These are phyloP conservation scores for Amanita subjunquillea DNA, from an alignment of 768 basidiomycete genomes.

Conservation along the genomic window DNA sequence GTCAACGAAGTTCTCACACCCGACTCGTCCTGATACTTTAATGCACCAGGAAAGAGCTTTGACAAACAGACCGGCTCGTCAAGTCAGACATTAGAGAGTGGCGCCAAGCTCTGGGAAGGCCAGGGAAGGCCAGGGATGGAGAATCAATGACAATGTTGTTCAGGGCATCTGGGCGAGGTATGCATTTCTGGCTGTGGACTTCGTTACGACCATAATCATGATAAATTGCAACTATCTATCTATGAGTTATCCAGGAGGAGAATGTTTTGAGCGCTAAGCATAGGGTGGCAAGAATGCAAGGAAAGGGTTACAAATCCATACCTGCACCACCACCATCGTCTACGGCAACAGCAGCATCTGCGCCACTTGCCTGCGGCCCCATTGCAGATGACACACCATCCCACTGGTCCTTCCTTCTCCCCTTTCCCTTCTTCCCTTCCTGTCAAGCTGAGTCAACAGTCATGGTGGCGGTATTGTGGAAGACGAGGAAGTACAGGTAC, in stretches of 20 bases:
- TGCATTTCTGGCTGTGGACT: conserved; percentile 51
- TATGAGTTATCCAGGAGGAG: background rate
- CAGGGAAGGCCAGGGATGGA: conserved; percentile 64
- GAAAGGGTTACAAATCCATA: too few relatives aligned
- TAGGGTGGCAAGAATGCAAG: too few relatives aligned
- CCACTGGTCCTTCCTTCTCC: too few relatives aligned
- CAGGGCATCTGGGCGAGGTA: conserved; percentile 72
- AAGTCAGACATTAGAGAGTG: conserved; percentile 65
- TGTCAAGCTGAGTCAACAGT: conserved; percentile 41
- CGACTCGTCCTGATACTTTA: conserved; percentile 91
- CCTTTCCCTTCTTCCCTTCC: background rate
- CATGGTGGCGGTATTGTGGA: background rate
- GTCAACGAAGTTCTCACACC: conserved; percentile 97
- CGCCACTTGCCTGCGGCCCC: too few relatives aligned
- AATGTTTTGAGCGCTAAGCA: too few relatives aligned
- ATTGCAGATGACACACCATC: too few relatives aligned
- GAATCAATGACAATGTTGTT: conserved; percentile 67
- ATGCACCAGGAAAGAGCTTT: conserved; percentile 74
- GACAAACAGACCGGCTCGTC: conserved; percentile 94
- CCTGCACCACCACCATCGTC: too few relatives aligned
- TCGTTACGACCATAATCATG: conserved; percentile 25
- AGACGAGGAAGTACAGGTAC: conserved; percentile 42
- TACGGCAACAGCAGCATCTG: too few relatives aligned
- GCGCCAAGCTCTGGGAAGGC: conserved; percentile 35
- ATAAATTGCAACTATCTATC: background rate